Evolutionary conservation across 2,329 filamentous ascomycete species (phyloP).

Genomic region (Taxawa tesnikishii): DNA sequence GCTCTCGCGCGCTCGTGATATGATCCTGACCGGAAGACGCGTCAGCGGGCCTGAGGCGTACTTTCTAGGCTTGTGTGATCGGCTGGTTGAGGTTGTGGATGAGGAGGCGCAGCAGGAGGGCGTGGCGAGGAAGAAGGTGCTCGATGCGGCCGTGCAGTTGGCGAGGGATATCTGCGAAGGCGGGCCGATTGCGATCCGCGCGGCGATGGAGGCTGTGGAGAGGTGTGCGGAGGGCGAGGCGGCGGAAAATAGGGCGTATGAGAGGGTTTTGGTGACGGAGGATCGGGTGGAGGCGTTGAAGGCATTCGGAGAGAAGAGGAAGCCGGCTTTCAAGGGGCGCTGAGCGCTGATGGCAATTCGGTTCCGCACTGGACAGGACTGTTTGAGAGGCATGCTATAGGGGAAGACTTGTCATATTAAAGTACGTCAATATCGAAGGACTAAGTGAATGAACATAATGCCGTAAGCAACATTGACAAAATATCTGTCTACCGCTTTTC

Average conservation of each 20-base stretch:
- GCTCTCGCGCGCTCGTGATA: constrained; percentile 66
- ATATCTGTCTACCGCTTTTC: too few species aligned
- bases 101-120: constrained; percentile 38
- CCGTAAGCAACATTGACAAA: too few species aligned
- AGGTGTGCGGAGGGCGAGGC: constrained; percentile 53
- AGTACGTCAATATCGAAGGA: too few species aligned
- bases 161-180: constrained; percentile 82
- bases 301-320: constrained; percentile 72
- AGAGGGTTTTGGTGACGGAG: constrained; percentile 68
- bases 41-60: constrained; percentile 78
- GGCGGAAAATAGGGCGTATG: constrained; percentile 80
- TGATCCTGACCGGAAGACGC: constrained; percentile 81
- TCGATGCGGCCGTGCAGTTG: constrained; percentile 65
- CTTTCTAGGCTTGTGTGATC: constrained; percentile 78
- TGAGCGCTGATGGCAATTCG: too few species aligned
- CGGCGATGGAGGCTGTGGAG: constrained; percentile 66
- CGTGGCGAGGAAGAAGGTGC: constrained; percentile 52
- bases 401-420: too few species aligned
- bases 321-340: constrained; percentile 52
- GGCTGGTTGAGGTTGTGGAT: constrained; percentile 68
- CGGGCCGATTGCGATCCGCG: constrained; percentile 69
- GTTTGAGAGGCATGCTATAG: too few species aligned
- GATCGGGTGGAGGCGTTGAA: constrained; percentile 79
- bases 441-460: too few species aligned
- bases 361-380: too few species aligned